Evolutionary conservation across 2,329 filamentous ascomycete species (phyloP).

Genomic region (Amauroascus niger): DNA sequence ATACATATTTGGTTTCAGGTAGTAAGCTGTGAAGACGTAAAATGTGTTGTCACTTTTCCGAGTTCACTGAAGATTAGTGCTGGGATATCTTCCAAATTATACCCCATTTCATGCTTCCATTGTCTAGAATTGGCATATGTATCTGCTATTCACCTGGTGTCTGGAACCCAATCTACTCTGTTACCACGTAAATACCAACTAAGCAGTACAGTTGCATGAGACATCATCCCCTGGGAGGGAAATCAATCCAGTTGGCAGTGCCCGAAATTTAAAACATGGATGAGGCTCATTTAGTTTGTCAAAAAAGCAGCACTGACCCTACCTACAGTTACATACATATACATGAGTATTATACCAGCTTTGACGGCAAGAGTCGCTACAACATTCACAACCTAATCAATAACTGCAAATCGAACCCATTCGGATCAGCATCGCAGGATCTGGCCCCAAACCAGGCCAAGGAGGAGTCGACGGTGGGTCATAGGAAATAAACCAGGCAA

Average conservation of each 20-base stretch:
- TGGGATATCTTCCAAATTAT: too few relatives aligned
- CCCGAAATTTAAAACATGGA: not conserved
- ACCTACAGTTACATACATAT: slow-evolving; percentile 11
- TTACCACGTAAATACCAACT: not conserved
- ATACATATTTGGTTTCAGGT: slow-evolving; percentile 45
- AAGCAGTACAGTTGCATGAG: not conserved
- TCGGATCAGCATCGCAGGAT: not conserved
- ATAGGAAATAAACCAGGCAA: slow-evolving; percentile 1
- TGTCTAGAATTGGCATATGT: not conserved
- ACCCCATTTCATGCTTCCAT: too few relatives aligned
- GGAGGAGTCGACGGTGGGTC: not conserved
- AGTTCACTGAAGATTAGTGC: not conserved
- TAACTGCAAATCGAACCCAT: not conserved
- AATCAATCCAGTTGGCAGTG: not conserved
- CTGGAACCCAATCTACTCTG: too few relatives aligned
- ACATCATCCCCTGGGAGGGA: not conserved
- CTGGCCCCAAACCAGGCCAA: not conserved
- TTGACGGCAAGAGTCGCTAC: not conserved
- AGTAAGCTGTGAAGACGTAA: slow-evolving; percentile 6
- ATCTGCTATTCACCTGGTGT: not conserved
- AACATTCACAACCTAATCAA: not conserved
- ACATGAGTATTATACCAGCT: slow-evolving; percentile 4
- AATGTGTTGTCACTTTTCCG: not conserved
- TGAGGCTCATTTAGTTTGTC: not conserved
- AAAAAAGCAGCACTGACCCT: slow-evolving; percentile 8